phyloP scores from a whole-genome alignment of 2,329 filamentous ascomycete species.

The Aspergillus sp. region DNA sequence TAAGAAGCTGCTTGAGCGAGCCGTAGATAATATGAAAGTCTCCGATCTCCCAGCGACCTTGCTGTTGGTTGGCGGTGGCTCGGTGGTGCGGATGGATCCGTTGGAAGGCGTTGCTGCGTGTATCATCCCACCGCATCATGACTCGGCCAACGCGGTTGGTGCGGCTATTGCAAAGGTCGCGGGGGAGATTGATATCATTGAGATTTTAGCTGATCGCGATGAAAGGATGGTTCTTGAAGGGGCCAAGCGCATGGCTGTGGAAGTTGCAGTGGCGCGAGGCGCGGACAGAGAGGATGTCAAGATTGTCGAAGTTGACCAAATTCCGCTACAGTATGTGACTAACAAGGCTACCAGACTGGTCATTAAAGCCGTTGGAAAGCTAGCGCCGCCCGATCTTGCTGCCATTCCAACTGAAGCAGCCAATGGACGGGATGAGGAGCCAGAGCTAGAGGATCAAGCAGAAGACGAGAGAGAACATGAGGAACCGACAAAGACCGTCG shows the following conservation, averaged over 20 bases:
- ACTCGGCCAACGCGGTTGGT: slow-evolving; percentile 53
- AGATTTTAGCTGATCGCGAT: slow-evolving; percentile 33
- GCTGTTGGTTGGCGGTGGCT: slow-evolving; percentile 52
- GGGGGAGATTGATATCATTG: slow-evolving; percentile 47
- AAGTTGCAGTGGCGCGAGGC: slow-evolving; percentile 14
- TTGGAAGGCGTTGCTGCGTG: slow-evolving; percentile 45
- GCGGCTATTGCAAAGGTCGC: slow-evolving; percentile 51
- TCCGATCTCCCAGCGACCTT: slow-evolving; percentile 46
- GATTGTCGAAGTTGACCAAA: slow-evolving; percentile 38
- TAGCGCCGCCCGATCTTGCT: slow-evolving; percentile 39
- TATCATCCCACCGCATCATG: slow-evolving; percentile 45
- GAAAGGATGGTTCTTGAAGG: slow-evolving; percentile 14
- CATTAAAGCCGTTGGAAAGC: slow-evolving; percentile 36
- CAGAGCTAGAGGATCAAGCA: not conserved
- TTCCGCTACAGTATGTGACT: slow-evolving; percentile 29
- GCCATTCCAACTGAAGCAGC: slow-evolving; percentile 10
- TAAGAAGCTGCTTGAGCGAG: slow-evolving; percentile 42
- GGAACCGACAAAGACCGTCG: not conserved
- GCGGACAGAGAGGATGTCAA: slow-evolving; percentile 30
- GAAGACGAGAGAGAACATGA: not conserved
- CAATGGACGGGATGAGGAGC: not conserved
- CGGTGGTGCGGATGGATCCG: slow-evolving; percentile 43
- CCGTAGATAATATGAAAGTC: slow-evolving; percentile 51
- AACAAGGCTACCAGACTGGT: slow-evolving; percentile 36
- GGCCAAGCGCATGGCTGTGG: slow-evolving; percentile 14